phyloP scores from a whole-genome alignment of 2,329 filamentous ascomycete genomes.

The Phaeosphaeriaceae sp. region DNA sequence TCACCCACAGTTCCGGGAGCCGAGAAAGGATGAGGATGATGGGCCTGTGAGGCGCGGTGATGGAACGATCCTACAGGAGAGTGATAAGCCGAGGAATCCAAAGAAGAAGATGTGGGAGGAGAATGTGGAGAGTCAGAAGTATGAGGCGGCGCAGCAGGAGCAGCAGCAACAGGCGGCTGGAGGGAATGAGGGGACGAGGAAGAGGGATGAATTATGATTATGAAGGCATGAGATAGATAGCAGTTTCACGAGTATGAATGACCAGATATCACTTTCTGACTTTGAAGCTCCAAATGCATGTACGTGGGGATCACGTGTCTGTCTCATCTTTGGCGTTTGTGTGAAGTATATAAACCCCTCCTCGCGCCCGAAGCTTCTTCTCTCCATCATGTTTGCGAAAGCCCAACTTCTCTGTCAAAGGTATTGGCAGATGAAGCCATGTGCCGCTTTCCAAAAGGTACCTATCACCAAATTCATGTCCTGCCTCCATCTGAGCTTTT shows the following conservation, averaged over 20 bases:
- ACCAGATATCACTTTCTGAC: neutral
- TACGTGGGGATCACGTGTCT: neutral
- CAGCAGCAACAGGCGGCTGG: conserved; percentile 17
- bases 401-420: too few species aligned
- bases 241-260: neutral
- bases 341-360: neutral
- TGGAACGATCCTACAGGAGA: conserved; percentile 54
- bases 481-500: too few species aligned
- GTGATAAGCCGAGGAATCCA: conserved; percentile 57
- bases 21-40: conserved; percentile 35
- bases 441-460: too few species aligned
- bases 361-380: neutral
- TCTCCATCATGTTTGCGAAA: neutral
- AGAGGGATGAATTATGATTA: conserved; percentile 32
- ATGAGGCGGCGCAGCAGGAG: conserved; percentile 28
- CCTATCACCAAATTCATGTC: too few species aligned
- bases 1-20: conserved; percentile 33
- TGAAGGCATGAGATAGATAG: neutral
- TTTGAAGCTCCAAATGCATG: too few species aligned
- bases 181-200: conserved; percentile 8
- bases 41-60: conserved; percentile 51
- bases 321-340: neutral
- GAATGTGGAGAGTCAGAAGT: conserved; percentile 40
- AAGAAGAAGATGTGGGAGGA: conserved; percentile 70
- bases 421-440: too few species aligned